phyloP scores from a whole-genome alignment of 2,329 filamentous ascomycete genomes.

The Sordariomycetes sp. region DNA sequence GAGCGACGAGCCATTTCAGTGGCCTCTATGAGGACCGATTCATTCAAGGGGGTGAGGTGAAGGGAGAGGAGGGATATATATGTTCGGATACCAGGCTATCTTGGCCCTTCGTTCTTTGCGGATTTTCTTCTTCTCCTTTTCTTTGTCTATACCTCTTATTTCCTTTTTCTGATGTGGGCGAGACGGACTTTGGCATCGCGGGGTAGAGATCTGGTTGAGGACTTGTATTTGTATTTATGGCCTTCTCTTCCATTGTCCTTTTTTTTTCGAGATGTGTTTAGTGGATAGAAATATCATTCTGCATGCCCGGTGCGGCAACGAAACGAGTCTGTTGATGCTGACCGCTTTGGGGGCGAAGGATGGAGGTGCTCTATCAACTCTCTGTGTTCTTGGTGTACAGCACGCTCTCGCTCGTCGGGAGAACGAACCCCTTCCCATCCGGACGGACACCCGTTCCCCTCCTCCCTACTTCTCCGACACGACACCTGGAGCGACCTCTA shows the following conservation, averaged over 20 bases:
- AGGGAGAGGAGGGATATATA: background rate
- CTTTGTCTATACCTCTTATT: background rate
- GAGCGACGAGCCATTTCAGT: background rate
- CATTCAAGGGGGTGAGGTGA: background rate
- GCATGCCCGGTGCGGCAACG: background rate
- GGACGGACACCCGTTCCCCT: too few species aligned
- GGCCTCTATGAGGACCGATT: background rate
- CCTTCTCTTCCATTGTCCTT: background rate
- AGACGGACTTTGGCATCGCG: background rate
- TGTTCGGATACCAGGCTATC: background rate
- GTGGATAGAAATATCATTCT: background rate
- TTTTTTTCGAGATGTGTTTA: background rate
- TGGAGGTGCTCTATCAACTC: too few species aligned
- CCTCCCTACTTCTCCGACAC: too few species aligned
- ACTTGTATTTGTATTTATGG: too few species aligned
- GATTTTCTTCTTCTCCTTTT: background rate
- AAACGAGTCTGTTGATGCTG: too few species aligned
- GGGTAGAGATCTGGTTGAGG: background rate
- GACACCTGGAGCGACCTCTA: too few species aligned
- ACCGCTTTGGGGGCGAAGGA: too few species aligned
- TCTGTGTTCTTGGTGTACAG: too few species aligned
- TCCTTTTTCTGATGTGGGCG: background rate
- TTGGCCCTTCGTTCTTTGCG: constrained; percentile 3
- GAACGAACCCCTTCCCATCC: too few species aligned
- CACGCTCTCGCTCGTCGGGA: too few species aligned